Conservation (phyloP, 2,329 filamentous ascomycete genomes). For the Aspergillus tamarii region DNA sequence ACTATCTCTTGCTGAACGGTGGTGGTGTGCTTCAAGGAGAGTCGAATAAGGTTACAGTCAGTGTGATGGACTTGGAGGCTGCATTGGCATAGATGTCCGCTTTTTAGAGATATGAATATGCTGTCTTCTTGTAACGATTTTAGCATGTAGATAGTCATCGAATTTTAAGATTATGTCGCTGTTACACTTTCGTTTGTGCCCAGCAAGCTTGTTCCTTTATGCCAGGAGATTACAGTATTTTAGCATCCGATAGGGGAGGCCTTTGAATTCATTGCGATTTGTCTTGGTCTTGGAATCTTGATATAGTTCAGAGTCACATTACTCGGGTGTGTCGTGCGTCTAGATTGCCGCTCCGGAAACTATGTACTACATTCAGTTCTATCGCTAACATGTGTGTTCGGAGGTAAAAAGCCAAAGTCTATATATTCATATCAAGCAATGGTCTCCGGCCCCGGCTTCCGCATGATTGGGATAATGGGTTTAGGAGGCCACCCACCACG, state of each 20-base stretch:
- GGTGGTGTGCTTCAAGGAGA: slow-evolving; percentile 22
- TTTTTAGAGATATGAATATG: background rate
- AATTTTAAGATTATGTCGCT: background rate
- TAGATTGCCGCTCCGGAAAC: background rate
- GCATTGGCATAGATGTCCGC: background rate
- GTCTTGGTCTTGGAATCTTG: background rate
- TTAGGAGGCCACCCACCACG: slow-evolving; percentile 26
- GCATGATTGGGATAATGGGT: slow-evolving; percentile 15
- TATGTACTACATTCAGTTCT: background rate
- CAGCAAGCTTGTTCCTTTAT: background rate
- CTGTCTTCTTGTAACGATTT: background rate
- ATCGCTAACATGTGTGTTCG: background rate
- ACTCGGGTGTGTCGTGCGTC: background rate
- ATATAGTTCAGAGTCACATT: background rate
- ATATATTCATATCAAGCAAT: slow-evolving; percentile 7
- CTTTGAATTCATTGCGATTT: background rate
- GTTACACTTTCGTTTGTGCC: background rate
- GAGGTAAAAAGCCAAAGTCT: background rate
- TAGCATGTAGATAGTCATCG: background rate
- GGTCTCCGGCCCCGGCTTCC: slow-evolving; percentile 11
- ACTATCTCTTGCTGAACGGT: slow-evolving; percentile 24
- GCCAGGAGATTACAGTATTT: background rate
- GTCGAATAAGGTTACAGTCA: slow-evolving; percentile 26
- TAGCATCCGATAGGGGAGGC: background rate
- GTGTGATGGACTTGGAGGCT: slow-evolving; percentile 23